phyloP scores from a whole-genome alignment of 257 asterid species.

The Solanum pinnatisectum region DNA sequence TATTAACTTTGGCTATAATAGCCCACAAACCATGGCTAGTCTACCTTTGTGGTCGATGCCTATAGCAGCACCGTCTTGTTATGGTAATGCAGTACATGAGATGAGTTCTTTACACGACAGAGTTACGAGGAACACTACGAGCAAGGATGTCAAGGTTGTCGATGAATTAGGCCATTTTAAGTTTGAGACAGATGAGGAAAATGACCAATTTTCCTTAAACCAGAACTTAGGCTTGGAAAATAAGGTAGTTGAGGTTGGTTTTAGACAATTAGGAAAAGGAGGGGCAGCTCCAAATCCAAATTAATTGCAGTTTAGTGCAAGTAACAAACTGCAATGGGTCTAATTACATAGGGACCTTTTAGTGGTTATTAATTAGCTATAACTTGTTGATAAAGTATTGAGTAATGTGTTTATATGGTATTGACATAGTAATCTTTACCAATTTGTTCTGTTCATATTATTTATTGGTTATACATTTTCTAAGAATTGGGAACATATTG shows the following conservation, averaged over 20 bases:
- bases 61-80: slow-evolving; percentile 14
- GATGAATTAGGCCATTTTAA: slow-evolving; percentile 18
- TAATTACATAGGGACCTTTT: not conserved
- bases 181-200: slow-evolving; percentile 30
- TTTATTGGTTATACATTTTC: not conserved
- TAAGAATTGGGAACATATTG: not conserved
- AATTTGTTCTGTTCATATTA: slow-evolving; percentile 2
- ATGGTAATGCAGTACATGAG: slow-evolving; percentile 15
- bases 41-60: slow-evolving; percentile 42
- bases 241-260: slow-evolving; percentile 16
- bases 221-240: slow-evolving; percentile 11
- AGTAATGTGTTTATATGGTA: slow-evolving; percentile 1
- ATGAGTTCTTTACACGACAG: not conserved
- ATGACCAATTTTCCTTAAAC: slow-evolving; percentile 11
- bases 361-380: slow-evolving; percentile 2
- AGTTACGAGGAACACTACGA: slow-evolving; percentile 7
- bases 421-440: not conserved
- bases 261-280: slow-evolving; percentile 10
- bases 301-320: not conserved
- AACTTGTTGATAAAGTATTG: not conserved
- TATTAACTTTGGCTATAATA: slow-evolving; percentile 36
- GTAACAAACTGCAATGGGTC: not conserved
- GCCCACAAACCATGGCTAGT: slow-evolving; percentile 30
- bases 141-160: slow-evolving; percentile 9
- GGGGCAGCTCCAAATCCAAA: slow-evolving; percentile 21